Evolutionary conservation across 2,329 filamentous ascomycete species (phyloP), one percentile per base, ranked within the genome.

Genomic region (Exophiala alcalophila): DNA sequence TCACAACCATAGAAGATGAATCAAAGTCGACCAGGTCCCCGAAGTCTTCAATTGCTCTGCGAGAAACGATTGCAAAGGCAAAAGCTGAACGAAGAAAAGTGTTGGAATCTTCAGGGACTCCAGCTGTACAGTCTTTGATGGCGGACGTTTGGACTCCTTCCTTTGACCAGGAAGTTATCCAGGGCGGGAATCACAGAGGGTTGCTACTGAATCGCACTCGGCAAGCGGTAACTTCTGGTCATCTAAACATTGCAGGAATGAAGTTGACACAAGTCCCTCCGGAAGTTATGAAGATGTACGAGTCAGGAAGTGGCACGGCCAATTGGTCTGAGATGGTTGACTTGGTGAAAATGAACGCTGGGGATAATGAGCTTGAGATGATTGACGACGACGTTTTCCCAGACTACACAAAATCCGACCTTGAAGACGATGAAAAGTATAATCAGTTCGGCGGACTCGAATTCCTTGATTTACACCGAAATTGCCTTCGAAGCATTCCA

Each of bases 261-360:
- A 79, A 81, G 1, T 65, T 98, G 26, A 84, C 81, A 48, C 75
- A 84, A 44, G 84, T 98, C 3, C 92, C 92, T 0, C 65, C 77
- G 1, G 86, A 94, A 59, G 85, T 97, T 0, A 69, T 94, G 66
- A 80, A 81, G 40, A 97, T 97, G 90, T 97, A 96, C 61, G 85
- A 89, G 56, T 15, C 44, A 19, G 81, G 89, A 39, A 74, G 77
- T 41, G 78, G 83, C 25, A 72, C 71, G 9, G 69, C 76, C 15
- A 80, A 83, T 23, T 97, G 92, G 92, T 89, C 89, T 2, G 91
- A 97, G 63, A 84, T 85, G 46, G 87, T 97, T 8, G 91, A 97
- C 59, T 68, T 97, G 31, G 84, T 83, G 1, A 81, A 84, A 48
- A 81, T 97, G 35, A 79, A 92, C 52, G 89, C 86, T 4, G 89